Percentiles rank a stretch among this genome's conserved stretches.
Conservation (phyloP, 2,329 filamentous ascomycete species). For the Didymella pinodella region DNA sequence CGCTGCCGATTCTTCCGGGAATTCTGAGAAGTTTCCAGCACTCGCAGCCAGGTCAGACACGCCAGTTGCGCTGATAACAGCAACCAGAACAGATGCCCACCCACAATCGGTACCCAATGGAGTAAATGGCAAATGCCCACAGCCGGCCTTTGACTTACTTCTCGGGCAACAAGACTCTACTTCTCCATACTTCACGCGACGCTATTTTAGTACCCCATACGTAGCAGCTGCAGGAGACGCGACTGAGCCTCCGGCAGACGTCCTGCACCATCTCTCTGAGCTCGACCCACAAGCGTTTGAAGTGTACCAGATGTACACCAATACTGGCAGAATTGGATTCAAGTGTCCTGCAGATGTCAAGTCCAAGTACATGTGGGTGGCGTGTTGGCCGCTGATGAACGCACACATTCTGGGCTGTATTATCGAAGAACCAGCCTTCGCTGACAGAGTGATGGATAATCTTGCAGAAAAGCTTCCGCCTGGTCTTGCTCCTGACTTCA, state of each 20-base stretch:
- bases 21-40: background rate
- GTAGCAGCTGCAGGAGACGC: background rate
- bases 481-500: background rate
- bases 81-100: background rate
- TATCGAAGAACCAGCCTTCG: background rate
- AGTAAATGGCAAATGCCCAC: background rate
- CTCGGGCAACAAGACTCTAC: slow-evolving; percentile 5
- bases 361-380: background rate
- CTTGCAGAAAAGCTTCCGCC: background rate
- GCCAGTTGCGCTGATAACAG: background rate
- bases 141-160: background rate
- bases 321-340: background rate
- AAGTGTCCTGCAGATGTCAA: background rate
- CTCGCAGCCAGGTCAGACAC: background rate
- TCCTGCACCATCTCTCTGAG: background rate
- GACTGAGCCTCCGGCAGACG: background rate
- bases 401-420: background rate
- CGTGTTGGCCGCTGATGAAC: slow-evolving; percentile 10
- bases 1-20: too few relatives aligned
- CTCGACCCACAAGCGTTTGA: slow-evolving; percentile 9
- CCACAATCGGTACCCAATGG: background rate
- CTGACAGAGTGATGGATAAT: slow-evolving; percentile 5
- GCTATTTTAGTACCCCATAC: background rate
- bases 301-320: background rate
- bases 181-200: slow-evolving; percentile 2